These are phyloP conservation scores for Puccinellia tenuiflora DNA, from an alignment of 176 grass and related monocot genomes.

Conservation along the genomic window DNA sequence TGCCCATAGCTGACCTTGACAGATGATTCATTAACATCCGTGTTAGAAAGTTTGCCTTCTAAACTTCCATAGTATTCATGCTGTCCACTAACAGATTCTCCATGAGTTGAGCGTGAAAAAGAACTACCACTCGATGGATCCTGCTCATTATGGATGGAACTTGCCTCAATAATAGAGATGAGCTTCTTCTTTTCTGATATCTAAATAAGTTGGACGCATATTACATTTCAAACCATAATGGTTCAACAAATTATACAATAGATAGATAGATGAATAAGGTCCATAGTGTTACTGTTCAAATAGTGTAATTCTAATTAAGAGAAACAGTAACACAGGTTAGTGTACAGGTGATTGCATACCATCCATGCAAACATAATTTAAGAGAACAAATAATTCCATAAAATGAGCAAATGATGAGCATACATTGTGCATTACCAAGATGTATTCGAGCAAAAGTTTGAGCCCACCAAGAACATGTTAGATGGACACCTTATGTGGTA, in stretches of 20 bases:
- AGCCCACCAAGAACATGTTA: neutral
- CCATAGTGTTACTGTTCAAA: no score
- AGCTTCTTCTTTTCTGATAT: constrained; percentile 82
- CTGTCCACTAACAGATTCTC: constrained; percentile 20
- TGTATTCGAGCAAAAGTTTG: neutral
- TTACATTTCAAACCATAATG: constrained; percentile 21
- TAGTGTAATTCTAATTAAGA: constrained; percentile 7
- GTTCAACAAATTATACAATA: constrained; percentile 21
- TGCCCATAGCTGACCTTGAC: constrained; percentile 23
- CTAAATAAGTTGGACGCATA: constrained; percentile 47
- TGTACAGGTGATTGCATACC: neutral
- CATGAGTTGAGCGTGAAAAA: constrained; percentile 27
- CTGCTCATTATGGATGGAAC: constrained; percentile 45
- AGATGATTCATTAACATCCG: constrained; percentile 36
- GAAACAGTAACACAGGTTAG: neutral
- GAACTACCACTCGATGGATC: constrained; percentile 30
- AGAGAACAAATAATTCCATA: neutral
- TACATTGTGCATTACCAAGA: neutral
- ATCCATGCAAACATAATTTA: neutral
- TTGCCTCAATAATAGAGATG: constrained; percentile 49
- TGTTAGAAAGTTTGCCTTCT: constrained; percentile 17
- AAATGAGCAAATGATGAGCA: neutral
- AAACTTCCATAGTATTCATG: constrained; percentile 28
- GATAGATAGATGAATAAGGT: neutral
- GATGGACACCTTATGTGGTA: constrained; percentile 25